Percentiles rank a stretch among this genome's conserved stretches.
phyloP scores from a whole-genome alignment of 2,329 filamentous ascomycete species.

The Fusarium longipes region DNA sequence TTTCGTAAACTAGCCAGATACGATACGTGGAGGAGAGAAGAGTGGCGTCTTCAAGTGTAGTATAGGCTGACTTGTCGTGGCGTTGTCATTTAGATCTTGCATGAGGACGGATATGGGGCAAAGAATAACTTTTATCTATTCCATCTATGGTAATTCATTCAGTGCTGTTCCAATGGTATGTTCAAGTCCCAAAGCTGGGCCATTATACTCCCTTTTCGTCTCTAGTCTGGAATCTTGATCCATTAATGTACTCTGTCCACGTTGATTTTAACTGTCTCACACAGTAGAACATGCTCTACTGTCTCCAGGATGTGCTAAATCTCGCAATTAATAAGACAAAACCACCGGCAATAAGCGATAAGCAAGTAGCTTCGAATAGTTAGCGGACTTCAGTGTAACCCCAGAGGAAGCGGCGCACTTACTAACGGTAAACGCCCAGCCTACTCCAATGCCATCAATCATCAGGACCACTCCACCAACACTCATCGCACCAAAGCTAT shows the following conservation, averaged over 20 bases:
- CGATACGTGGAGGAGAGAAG: not conserved
- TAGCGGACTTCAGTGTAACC: rapidly evolving
- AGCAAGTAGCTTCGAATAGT: conserved; percentile 18
- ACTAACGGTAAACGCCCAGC: conserved; percentile 44
- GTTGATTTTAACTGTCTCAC: not conserved
- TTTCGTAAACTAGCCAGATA: not conserved
- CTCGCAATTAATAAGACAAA: conserved; percentile 37
- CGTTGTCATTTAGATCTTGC: not conserved
- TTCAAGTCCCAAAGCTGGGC: not conserved
- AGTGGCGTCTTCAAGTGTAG: not conserved
- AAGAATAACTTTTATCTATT: conserved; percentile 23
- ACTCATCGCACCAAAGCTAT: conserved; percentile 43
- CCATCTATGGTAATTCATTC: not conserved
- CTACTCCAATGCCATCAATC: conserved; percentile 41
- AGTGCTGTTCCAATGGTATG: not conserved
- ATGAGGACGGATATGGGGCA: not conserved
- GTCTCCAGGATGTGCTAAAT: conserved; percentile 38
- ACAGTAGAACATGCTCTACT: not conserved
- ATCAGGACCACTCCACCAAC: conserved; percentile 43
- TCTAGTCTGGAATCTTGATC: not conserved
- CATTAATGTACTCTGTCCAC: not conserved
- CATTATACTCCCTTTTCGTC: not conserved
- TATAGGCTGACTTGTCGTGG: not conserved
- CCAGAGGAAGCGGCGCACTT: not conserved
- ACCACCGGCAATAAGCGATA: conserved; percentile 21